Evolutionary conservation across 2,329 filamentous ascomycete genomes (phyloP), one percentile per base, ranked within the genome.

Genomic region (Epichloe aotearoae): DNA sequence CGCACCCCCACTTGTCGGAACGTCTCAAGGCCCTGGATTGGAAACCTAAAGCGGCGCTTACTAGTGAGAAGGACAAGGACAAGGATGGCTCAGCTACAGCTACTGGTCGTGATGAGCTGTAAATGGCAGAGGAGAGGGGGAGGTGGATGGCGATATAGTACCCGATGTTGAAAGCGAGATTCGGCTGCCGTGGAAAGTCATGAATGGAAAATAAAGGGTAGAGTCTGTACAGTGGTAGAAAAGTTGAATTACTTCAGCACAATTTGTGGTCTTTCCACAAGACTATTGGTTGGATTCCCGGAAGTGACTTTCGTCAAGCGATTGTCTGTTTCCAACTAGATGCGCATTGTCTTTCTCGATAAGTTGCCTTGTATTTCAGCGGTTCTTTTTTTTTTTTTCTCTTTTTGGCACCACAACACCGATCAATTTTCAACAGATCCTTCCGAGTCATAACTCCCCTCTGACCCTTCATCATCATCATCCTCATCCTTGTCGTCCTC

Each of bases 1-100:
- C 91, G 23, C 93, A 98, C 70, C 93, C 93, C 1, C 96, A 97
- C 58, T 74, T 98, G 58, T 86, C 90, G 1, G 94, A 98, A 77
- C 82, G 93, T 61, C 76, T 98, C 61, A 88, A 86, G 68, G 93
- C 91, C 1, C 77, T 98, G 54, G 84, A 87, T 57, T 98, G 91
- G 90, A 82, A 83, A 63, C 82, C 87, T 47, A 71, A 67, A 15
- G 66, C 71, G 53, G 74, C 71, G 56, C 67, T 76, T 19, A 64
- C 61, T 2, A 61, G 68, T 52, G 69, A 69, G 44, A 66, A 65
- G 55, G 66, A 68, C n/a, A 63, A 68, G 54, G 66, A 65, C 41
- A 62, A 64, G 48, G 64, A 64, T 19, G 64, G 65, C 47, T 78
- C 81, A 34, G 75, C 81, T 55, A 86, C 84, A 69, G 82, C 86